Percentiles rank a stretch among this genome's conserved stretches.
phyloP scores from a whole-genome alignment of 2,329 filamentous ascomycete species.

The Atkinsonella texensis region DNA sequence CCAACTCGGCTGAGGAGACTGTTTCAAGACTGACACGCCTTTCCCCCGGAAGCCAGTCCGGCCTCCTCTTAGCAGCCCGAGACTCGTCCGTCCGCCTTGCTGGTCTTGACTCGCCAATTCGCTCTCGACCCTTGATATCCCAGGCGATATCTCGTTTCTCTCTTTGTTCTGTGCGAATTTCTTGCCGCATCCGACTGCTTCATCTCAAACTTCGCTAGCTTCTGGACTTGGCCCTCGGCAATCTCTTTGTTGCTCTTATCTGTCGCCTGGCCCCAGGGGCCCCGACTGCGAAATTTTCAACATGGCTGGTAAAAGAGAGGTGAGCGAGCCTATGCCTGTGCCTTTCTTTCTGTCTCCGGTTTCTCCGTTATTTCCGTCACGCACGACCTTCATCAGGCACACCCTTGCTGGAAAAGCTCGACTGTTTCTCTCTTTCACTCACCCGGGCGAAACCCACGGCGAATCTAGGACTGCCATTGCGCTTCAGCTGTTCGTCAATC shows the following conservation, averaged over 20 bases:
- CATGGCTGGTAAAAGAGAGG: conserved; percentile 6
- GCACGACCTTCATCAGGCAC: not conserved
- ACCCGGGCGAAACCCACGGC: not conserved
- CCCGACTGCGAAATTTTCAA: not conserved
- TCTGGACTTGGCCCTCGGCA: not conserved
- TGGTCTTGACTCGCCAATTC: not conserved
- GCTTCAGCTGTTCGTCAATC: not conserved
- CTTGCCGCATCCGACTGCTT: not conserved
- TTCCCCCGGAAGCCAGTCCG: too few species aligned
- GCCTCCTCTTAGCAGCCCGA: not conserved
- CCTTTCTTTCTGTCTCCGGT: not conserved
- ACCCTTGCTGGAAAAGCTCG: not conserved
- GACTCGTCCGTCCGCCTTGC: not conserved
- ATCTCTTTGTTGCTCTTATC: not conserved
- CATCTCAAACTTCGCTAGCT: not conserved
- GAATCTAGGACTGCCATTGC: not conserved
- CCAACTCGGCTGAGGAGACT: not conserved
- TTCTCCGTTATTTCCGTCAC: not conserved
- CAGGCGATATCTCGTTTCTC: not conserved
- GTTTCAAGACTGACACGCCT: not conserved
- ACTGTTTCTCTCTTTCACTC: not conserved
- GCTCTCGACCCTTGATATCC: not conserved
- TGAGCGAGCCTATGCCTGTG: conserved; percentile 2
- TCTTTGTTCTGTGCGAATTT: not conserved
- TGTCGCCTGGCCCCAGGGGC: not conserved